Evolutionary conservation across 441 rosid species (phyloP).

Genomic region (Adansonia madagascariensis): DNA sequence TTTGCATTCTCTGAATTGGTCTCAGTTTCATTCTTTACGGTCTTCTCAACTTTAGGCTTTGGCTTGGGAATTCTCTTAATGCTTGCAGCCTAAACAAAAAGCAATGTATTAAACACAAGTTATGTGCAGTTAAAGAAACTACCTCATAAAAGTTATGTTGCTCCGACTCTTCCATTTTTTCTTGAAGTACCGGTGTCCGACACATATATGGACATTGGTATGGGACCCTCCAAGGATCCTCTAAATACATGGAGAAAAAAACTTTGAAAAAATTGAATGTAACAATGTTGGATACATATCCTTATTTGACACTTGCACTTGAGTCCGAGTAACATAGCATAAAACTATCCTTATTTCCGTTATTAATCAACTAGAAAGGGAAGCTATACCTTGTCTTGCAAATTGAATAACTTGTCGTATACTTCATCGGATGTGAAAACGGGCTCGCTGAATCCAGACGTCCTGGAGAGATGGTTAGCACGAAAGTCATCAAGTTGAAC

Average conservation of each 20-base stretch:
- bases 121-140: neutral
- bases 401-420: constrained; percentile 52
- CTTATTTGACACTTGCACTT: no score
- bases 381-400: constrained; percentile 83
- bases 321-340: no score
- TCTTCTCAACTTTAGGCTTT: constrained; percentile 81
- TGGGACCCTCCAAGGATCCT: no score
- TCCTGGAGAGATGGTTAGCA: constrained; percentile 42
- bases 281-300: no score
- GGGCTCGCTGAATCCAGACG: constrained; percentile 57
- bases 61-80: constrained; percentile 82
- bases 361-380: neutral
- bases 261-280: no score
- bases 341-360: neutral
- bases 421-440: constrained; percentile 86
- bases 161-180: no score
- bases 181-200: no score
- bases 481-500: neutral
- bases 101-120: neutral
- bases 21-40: constrained; percentile 56
- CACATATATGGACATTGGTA: no score
- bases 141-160: no score
- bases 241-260: no score
- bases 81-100: constrained; percentile 52
- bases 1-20: constrained; percentile 34